Base-by-base conservation (phyloP, 108 stramenopile genomes). In the Schizochytrium sp. region DNA sequence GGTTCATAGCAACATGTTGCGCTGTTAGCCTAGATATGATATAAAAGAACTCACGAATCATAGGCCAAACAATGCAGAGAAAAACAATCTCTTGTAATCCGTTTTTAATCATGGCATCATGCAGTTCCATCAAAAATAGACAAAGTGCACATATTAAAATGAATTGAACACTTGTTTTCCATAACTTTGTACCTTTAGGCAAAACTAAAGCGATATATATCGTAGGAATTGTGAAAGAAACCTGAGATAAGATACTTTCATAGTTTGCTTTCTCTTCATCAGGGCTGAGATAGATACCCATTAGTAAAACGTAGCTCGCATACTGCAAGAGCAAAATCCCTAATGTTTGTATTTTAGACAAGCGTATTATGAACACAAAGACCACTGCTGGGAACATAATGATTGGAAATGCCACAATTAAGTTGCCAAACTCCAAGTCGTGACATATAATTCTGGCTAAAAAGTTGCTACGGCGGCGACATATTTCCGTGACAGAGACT, bases 31-130 rank as follows among this genome's bases (percentile, higher is more conserved):
- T 38, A 8, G 64, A 38, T 7, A 44, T 44, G 28, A 69, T 44
- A 44, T 1, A 69, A 15, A 69, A 69, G 64, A 69, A 69, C 28
- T 69, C 64, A 7, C 64, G 64, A 69, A 69, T 69, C 0, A 69
- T 69, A 44, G 64, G 64, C 64, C 64, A 69, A 8, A 69, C 2
- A 38, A 69, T 69, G 2, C 64, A 69, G 10, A 69, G 3, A 15
- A 69, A 69, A 15, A 69, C 44, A 44, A 69, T 69, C 64, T 38
- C 64, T 44, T 7, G 44, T 17, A 58, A 58, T 15, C 3, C 7
- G 19, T 44, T 69, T 69, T 38, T 28, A 28, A 28, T 28, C 28
- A 69, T 38, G 8, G 5, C 64, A 2, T 69, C 64, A 15, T 69
- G 44, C 5, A 38, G 42, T 15, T 7, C 15, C 64, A 69, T 69